Evolutionary conservation across 2,329 filamentous ascomycete genomes (phyloP).

Genomic region (Penicillium psychrosexuale): DNA sequence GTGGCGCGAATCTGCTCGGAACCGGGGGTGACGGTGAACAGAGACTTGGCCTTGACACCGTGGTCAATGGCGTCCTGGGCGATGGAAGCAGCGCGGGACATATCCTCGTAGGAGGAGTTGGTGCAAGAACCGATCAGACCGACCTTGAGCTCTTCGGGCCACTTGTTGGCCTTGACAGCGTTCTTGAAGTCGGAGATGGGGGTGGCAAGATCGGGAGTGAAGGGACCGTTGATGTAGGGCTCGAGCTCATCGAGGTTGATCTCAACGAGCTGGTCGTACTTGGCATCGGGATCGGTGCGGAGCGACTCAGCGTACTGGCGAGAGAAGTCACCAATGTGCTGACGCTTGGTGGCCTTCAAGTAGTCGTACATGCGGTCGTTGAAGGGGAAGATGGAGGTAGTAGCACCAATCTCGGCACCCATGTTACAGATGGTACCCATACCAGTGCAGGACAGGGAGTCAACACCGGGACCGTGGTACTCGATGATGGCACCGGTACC

Average conservation of each 20-base stretch:
- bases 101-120: slow-evolving; percentile 85
- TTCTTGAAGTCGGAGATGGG: slow-evolving; percentile 97
- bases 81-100: slow-evolving; percentile 89
- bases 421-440: slow-evolving; percentile 79
- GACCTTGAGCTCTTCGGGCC: slow-evolving; percentile 95
- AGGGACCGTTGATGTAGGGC: slow-evolving; percentile 97
- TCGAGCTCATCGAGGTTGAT: slow-evolving; percentile 94
- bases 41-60: slow-evolving; percentile 86
- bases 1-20: slow-evolving; percentile 96
- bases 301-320: slow-evolving; percentile 81
- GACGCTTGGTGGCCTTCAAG: slow-evolving; percentile 84
- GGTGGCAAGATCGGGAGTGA: slow-evolving; percentile 96
- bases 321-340: slow-evolving; percentile 85
- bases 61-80: slow-evolving; percentile 86
- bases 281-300: slow-evolving; percentile 78
- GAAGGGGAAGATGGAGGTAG: slow-evolving; percentile 95
- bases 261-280: slow-evolving; percentile 95
- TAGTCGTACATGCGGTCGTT: slow-evolving; percentile 98
- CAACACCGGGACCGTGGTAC: slow-evolving; percentile 64
- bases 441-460: slow-evolving; percentile 74
- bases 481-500: slow-evolving; percentile 79
- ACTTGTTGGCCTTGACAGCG: slow-evolving; percentile 88
- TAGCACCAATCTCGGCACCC: slow-evolving; percentile 66
- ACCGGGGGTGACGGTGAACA: slow-evolving; percentile 93
- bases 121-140: slow-evolving; percentile 98